Evolutionary conservation across 352 stramenopile genomes (phyloP).

Genomic region (Globisporangium spinosum): DNA sequence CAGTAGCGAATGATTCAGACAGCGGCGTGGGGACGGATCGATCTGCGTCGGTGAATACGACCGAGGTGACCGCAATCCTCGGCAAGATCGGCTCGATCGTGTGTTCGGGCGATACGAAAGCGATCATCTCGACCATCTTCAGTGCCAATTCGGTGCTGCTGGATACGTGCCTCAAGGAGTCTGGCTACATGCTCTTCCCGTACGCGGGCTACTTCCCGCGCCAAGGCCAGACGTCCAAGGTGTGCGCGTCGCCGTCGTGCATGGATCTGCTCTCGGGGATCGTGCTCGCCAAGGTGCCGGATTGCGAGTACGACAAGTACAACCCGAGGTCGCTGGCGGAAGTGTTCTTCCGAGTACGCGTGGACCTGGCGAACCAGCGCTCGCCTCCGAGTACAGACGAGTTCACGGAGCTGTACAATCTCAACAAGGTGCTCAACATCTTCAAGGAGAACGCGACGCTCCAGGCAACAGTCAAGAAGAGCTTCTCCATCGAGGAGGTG

Average conservation of each 20-base stretch:
- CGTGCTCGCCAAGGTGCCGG: constrained; percentile 27
- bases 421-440: constrained; percentile 29
- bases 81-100: constrained; percentile 8
- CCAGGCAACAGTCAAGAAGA: constrained; percentile 17
- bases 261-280: constrained; percentile 28
- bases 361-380: constrained; percentile 20
- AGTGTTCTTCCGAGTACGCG: constrained; percentile 26
- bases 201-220: constrained; percentile 18
- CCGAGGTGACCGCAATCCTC: constrained; percentile 7
- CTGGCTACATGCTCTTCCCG: constrained; percentile 25
- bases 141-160: constrained; percentile 22
- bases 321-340: constrained; percentile 23
- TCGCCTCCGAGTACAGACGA: constrained; percentile 17
- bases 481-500: constrained; percentile 15
- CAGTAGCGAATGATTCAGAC: neutral
- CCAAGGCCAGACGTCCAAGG: constrained; percentile 17
- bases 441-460: constrained; percentile 28
- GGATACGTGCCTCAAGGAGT: constrained; percentile 22
- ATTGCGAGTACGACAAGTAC: constrained; percentile 26
- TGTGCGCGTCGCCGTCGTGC: constrained; percentile 23
- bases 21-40: neutral
- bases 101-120: constrained; percentile 13
- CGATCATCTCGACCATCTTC: constrained; percentile 21
- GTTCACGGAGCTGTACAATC: constrained; percentile 27
- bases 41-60: neutral